Base-by-base conservation (phyloP, 2,329 filamentous ascomycete species). In the Penicillium vulpinum region DNA sequence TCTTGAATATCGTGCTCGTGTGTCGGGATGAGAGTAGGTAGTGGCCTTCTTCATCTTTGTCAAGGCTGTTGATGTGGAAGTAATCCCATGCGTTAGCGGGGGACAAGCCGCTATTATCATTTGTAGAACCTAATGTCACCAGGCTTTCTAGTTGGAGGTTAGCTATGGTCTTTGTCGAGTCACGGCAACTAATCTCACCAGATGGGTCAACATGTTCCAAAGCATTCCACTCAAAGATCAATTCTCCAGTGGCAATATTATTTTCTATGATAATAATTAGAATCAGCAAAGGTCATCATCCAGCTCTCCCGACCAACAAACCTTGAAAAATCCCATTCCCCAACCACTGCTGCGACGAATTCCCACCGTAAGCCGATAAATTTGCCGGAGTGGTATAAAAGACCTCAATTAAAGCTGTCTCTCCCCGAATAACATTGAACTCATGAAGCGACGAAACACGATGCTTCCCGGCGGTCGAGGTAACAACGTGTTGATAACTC, bases 271-370 rank as follows among this genome's bases (percentile, higher is more conserved):
- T n/a, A 16, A 15, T 21, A 5, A 35, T 45, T 16, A 50, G 16
- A 21, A 29, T 29, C 11, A 18, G 16, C 8, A n/a, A 40, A 29
- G 4, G 4, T 2, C 44, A 46, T 21, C 9, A n/a, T 26, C 36
- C 26, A 13, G 10, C 13, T 13, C 9, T n/a, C 33, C n/a, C 5
- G 0, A 18, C 9, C 8, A 28, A 48, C 65, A 9, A 57, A 80
- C 79, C 78, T 71, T 82, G 80, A 51, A 83, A 75, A 24, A 77
- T 78, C 4, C 76, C 76, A 66, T 82, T 77, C 16, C 81, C 79
- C 61, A 83, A 79, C 80, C 80, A 82, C 51, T 79, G 75, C 60
- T 82, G 78, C 54, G 78, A 73, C 0, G 69, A 62, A 45, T 69
- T 74, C 3, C 69, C 78, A 16, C 80, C 81, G 64, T 71, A 82